Conservation (phyloP, 2,329 filamentous ascomycete species). For the Aspergillus sp. region DNA sequence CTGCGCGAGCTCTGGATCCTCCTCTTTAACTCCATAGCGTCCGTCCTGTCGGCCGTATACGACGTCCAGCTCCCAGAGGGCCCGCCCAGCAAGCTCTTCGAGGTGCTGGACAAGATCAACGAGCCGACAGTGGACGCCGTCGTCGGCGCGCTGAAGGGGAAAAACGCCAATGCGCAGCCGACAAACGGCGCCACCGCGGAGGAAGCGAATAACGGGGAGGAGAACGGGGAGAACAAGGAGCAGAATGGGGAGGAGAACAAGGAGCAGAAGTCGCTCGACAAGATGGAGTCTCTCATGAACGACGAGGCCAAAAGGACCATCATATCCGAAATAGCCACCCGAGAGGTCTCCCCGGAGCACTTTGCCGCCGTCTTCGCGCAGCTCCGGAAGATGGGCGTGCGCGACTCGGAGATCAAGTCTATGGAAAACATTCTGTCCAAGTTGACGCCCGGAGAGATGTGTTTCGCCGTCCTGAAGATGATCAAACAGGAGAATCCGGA, state of each 20-base stretch:
- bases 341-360: slow-evolving; percentile 10
- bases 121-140: slow-evolving; percentile 15
- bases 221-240: slow-evolving; percentile 4
- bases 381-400: slow-evolving; percentile 11
- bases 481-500: slow-evolving; percentile 91
- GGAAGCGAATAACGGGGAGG: background rate
- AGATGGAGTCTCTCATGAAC: slow-evolving; percentile 10
- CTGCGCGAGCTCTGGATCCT: slow-evolving; percentile 74
- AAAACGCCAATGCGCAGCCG: slow-evolving; percentile 1
- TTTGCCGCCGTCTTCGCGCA: slow-evolving; percentile 10
- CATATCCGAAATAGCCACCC: background rate
- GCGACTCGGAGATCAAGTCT: slow-evolving; percentile 43
- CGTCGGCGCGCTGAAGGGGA: slow-evolving; percentile 8
- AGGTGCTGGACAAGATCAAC: slow-evolving; percentile 11
- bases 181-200: background rate
- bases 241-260: background rate
- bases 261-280: slow-evolving; percentile 5
- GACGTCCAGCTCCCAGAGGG: slow-evolving; percentile 28
- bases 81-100: slow-evolving; percentile 11
- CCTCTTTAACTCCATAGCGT: slow-evolving; percentile 11
- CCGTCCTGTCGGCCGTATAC: slow-evolving; percentile 12
- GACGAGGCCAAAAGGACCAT: slow-evolving; percentile 7
- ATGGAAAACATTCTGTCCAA: slow-evolving; percentile 70
- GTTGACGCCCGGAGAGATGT: slow-evolving; percentile 64
- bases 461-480: slow-evolving; percentile 75